phyloP scores from a whole-genome alignment of 2,329 filamentous ascomycete genomes.

The Lachnellula hyalina region DNA sequence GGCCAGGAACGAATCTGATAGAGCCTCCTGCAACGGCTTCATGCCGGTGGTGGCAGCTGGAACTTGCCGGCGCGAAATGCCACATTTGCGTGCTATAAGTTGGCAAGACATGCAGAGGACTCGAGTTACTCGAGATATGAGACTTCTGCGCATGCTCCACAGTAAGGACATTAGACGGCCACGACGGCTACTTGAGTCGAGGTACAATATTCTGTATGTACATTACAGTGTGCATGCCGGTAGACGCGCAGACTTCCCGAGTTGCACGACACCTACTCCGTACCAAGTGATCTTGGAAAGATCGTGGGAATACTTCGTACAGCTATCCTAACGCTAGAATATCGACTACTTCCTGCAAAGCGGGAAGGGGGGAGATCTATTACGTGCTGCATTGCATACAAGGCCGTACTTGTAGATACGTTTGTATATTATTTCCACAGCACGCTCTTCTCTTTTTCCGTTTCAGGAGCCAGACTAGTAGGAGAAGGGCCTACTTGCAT shows the following conservation, averaged over 20 bases:
- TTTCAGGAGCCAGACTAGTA: background rate
- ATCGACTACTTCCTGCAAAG: background rate
- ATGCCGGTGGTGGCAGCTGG: background rate
- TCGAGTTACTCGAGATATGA: background rate
- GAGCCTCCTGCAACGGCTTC: background rate
- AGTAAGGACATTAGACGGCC: background rate
- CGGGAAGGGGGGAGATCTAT: conserved; percentile 1
- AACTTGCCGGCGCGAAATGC: background rate
- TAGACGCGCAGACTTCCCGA: background rate
- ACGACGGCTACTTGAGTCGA: conserved; percentile 6
- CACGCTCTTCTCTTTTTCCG: background rate
- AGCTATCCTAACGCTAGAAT: background rate
- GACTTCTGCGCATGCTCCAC: conserved; percentile 3
- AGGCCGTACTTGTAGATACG: background rate
- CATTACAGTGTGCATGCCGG: background rate
- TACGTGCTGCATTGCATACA: background rate
- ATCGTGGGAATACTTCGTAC: too few species aligned
- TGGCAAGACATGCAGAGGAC: conserved; percentile 5
- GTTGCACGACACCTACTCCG: background rate
- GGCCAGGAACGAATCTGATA: background rate
- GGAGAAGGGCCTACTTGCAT: background rate
- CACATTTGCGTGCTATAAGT: background rate
- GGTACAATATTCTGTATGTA: background rate
- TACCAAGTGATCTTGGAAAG: background rate
- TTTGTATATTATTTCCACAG: background rate